A percentile compares a stretch with the other conserved stretches of the same genome.
These are phyloP conservation scores for Corynespora cassiicola DNA, from an alignment of 2,329 filamentous ascomycete genomes.

Conservation along the genomic window DNA sequence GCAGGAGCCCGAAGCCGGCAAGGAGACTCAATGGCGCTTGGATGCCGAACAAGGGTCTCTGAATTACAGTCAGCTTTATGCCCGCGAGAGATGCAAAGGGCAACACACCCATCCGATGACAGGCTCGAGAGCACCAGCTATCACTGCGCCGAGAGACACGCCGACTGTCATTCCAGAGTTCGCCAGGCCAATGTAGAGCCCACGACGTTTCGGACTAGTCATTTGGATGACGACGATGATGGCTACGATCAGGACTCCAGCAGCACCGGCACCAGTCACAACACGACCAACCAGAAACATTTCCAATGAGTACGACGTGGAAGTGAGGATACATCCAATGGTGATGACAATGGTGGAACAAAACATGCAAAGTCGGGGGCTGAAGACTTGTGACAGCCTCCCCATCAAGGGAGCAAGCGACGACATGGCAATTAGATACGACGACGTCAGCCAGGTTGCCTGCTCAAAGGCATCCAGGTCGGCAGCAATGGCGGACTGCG, in stretches of 20 bases:
- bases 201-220: slow-evolving; percentile 69
- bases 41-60: slow-evolving; percentile 75
- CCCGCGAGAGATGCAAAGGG: not conserved
- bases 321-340: slow-evolving; percentile 69
- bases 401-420: slow-evolving; percentile 73
- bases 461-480: slow-evolving; percentile 77
- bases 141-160: slow-evolving; percentile 73
- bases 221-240: slow-evolving; percentile 81
- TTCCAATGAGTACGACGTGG: slow-evolving; percentile 63
- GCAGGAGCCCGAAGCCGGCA: slow-evolving; percentile 67
- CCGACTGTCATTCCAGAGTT: slow-evolving; percentile 77
- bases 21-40: slow-evolving; percentile 71
- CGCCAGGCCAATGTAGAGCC: slow-evolving; percentile 75
- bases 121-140: slow-evolving; percentile 70
- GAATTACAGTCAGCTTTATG: slow-evolving; percentile 10
- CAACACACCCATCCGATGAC: slow-evolving; percentile 71
- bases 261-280: slow-evolving; percentile 72
- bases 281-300: slow-evolving; percentile 73
- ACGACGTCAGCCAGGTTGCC: slow-evolving; percentile 81
- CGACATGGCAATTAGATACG: slow-evolving; percentile 66
- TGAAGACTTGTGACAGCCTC: slow-evolving; percentile 76
- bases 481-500: slow-evolving; percentile 76
- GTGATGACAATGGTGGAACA: slow-evolving; percentile 65
- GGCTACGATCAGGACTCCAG: slow-evolving; percentile 74
- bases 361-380: slow-evolving; percentile 70